A percentile compares a stretch with the other conserved stretches of the same genome.
Conservation (phyloP, 345 rosid genomes). For the Toxicodendron radicans region DNA sequence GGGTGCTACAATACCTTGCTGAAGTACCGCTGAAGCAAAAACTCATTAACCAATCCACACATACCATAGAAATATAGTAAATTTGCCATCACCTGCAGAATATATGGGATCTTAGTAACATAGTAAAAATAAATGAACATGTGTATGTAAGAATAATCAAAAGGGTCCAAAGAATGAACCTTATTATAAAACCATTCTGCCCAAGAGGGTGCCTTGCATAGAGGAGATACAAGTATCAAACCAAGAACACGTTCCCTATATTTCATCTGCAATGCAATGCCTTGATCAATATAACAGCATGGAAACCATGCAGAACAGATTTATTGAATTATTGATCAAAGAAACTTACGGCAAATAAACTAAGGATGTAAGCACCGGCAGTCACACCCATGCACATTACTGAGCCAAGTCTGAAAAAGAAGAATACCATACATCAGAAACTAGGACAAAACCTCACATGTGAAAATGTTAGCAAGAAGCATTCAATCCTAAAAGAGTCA, state of each 20-base stretch:
- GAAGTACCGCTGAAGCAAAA: slow-evolving; percentile 83
- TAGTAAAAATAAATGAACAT: neutral
- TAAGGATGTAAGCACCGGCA: slow-evolving; percentile 91
- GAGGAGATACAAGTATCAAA: slow-evolving; percentile 84
- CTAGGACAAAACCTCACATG: neutral
- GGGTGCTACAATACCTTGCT: slow-evolving; percentile 65
- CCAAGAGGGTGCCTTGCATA: slow-evolving; percentile 96
- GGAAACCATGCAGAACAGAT: neutral
- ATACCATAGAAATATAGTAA: slow-evolving; percentile 84
- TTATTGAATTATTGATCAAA: neutral
- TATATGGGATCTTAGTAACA: slow-evolving; percentile 10
- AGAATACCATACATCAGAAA: slow-evolving; percentile 23
- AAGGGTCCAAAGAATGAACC: slow-evolving; percentile 32
- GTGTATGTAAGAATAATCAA: neutral
- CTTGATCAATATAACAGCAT: slow-evolving; percentile 10
- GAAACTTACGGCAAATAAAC: slow-evolving; percentile 79
- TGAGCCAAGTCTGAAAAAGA: slow-evolving; percentile 61
- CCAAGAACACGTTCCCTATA: slow-evolving; percentile 90
- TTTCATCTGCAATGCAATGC: slow-evolving; percentile 68
- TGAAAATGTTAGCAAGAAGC: neutral
- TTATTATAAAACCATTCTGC: slow-evolving; percentile 90
- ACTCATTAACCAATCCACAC: slow-evolving; percentile 82
- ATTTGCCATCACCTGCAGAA: slow-evolving; percentile 60
- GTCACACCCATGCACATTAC: slow-evolving; percentile 99
- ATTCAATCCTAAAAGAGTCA: neutral